Conservation (phyloP, 208 protist genomes). For the Blechomonas ayalai region DNA sequence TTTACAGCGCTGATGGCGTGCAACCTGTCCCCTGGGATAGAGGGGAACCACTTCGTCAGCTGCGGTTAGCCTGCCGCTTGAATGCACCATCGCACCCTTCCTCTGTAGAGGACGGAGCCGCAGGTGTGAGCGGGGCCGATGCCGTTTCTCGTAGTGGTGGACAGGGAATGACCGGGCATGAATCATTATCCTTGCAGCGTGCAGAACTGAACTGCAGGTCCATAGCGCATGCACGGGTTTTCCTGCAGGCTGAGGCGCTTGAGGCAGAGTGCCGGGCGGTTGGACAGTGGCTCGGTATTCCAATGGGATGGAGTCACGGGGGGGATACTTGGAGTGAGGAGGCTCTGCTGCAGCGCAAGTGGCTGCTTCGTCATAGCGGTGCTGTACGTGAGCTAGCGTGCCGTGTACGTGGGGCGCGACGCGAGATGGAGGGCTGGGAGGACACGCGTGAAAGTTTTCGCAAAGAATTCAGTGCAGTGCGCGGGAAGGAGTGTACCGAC, state of each 20-base stretch:
- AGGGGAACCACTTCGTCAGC: slow-evolving; percentile 22
- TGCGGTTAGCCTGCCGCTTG: slow-evolving; percentile 14
- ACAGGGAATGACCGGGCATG: no score
- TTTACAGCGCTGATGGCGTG: not conserved
- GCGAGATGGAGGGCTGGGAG: slow-evolving; percentile 11
- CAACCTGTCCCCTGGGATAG: slow-evolving; percentile 1
- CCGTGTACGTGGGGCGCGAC: slow-evolving; percentile 7
- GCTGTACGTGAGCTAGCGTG: slow-evolving; percentile 7
- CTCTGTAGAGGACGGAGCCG: no score
- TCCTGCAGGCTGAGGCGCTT: not conserved
- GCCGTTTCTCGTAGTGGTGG: no score
- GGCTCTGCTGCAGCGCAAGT: not conserved
- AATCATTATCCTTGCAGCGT: no score
- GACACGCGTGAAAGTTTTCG: no score
- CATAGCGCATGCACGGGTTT: no score
- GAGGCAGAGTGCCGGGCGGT: slow-evolving; percentile 4
- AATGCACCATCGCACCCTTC: slow-evolving; percentile 15
- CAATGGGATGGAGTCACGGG: slow-evolving; percentile 1
- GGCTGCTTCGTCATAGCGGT: not conserved
- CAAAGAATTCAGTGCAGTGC: no score
- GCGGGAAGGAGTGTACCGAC: not conserved
- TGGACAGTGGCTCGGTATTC: slow-evolving; percentile 2
- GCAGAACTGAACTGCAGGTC: no score
- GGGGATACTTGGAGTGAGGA: not conserved
- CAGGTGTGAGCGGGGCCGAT: no score